Conservation (phyloP, 1,284 basidiomycete species). For the Fomitopsis pinicola region DNA sequence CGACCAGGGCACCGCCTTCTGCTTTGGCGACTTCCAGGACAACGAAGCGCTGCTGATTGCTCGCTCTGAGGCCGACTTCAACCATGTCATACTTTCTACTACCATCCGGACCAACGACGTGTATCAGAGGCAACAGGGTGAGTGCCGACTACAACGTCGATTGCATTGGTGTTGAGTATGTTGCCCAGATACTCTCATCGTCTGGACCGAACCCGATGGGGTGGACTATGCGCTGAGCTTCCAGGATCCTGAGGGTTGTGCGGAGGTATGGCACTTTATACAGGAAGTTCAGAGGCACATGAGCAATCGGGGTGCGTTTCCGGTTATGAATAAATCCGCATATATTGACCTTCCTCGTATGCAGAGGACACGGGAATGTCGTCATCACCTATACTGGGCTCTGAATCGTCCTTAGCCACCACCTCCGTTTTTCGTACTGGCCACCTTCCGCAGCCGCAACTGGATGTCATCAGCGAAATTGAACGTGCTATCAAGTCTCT, state of each 20-base stretch:
- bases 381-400: slow-evolving; percentile 56
- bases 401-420: slow-evolving; percentile 57
- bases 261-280: slow-evolving; percentile 98
- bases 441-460: slow-evolving; percentile 63
- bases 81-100: slow-evolving; percentile 68
- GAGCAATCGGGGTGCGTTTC: slow-evolving; percentile 50
- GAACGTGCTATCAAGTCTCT: slow-evolving; percentile 72
- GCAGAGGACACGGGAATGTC: slow-evolving; percentile 43
- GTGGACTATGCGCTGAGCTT: slow-evolving; percentile 97
- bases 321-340: slow-evolving; percentile 3
- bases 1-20: slow-evolving; percentile 93
- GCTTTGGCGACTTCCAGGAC: slow-evolving; percentile 83
- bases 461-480: slow-evolving; percentile 73
- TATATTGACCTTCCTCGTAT: slow-evolving; percentile 2
- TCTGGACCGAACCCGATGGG: slow-evolving; percentile 97
- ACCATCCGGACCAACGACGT: slow-evolving; percentile 80
- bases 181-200: slow-evolving; percentile 86
- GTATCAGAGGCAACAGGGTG: slow-evolving; percentile 91
- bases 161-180: slow-evolving; percentile 1
- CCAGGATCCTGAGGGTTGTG: slow-evolving; percentile 93
- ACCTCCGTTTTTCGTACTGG: slow-evolving; percentile 64
- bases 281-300: slow-evolving; percentile 89
- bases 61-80: slow-evolving; percentile 71
- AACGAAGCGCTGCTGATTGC: slow-evolving; percentile 83
- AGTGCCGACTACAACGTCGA: slow-evolving; percentile 23